A percentile compares a stretch with the other conserved stretches of the same genome.
Conservation (phyloP, 2,329 filamentous ascomycete species). For the Coleophoma cylindrospora region DNA sequence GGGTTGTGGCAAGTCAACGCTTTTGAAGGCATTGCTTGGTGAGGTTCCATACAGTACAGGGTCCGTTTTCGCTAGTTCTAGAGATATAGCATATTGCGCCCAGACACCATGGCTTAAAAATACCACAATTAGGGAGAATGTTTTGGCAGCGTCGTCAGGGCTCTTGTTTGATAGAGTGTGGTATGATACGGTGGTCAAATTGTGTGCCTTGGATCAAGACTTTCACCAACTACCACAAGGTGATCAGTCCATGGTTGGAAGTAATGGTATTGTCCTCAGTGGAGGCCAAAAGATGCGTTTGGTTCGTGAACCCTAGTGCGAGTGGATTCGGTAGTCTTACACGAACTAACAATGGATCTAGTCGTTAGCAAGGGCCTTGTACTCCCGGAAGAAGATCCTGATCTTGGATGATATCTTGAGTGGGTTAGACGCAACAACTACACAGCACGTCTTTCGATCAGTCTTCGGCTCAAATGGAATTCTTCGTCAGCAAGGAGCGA, state of each 20-base stretch:
- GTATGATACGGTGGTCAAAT: constrained; percentile 60
- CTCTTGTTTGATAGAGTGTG: constrained; percentile 44
- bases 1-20: constrained; percentile 22
- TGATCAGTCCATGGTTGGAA: constrained; percentile 22
- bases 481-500: constrained; percentile 21
- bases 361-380: constrained; percentile 50
- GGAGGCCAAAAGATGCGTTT: constrained; percentile 18
- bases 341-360: too few species aligned
- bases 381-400: constrained; percentile 26
- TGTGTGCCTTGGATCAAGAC: constrained; percentile 57
- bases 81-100: constrained; percentile 32
- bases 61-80: constrained; percentile 8
- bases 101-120: constrained; percentile 40
- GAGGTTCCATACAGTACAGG: constrained; percentile 13
- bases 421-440: constrained; percentile 21
- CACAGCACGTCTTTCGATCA: constrained; percentile 14
- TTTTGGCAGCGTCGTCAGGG: constrained; percentile 26
- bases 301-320: constrained; percentile 1
- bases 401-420: constrained; percentile 24
- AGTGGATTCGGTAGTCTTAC: too few species aligned
- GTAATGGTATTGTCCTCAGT: constrained; percentile 23
- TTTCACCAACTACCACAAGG: constrained; percentile 28
- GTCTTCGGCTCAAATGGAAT: constrained; percentile 14
- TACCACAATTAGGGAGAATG: constrained; percentile 31
- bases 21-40: constrained; percentile 19